These are phyloP conservation scores for Candida sanyaensis DNA, from an alignment of 1,139 yeast species.

Conservation along the genomic window DNA sequence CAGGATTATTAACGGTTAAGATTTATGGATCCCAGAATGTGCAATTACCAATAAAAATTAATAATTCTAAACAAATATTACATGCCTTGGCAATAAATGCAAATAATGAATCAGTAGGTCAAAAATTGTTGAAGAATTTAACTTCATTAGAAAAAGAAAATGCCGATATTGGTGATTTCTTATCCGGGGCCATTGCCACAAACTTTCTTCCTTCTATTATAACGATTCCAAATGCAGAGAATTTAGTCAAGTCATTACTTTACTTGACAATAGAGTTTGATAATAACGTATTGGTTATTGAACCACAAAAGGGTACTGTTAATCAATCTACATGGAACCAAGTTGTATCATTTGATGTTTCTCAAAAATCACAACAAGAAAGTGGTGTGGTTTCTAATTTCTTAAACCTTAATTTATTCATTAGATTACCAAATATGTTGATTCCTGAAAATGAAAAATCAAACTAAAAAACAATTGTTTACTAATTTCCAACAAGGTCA, in stretches of 20 bases:
- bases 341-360: conserved; percentile 89
- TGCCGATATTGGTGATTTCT: conserved; percentile 21
- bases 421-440: conserved; percentile 70
- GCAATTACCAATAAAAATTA: conserved; percentile 61
- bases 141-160: conserved; percentile 23
- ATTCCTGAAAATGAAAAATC: conserved; percentile 47
- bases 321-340: conserved; percentile 69
- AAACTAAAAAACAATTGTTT: conserved; percentile 30
- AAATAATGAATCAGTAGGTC: conserved; percentile 39
- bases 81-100: conserved; percentile 54
- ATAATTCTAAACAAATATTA: conserved; percentile 53
- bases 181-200: conserved; percentile 39
- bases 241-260: conserved; percentile 55
- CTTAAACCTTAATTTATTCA: conserved; percentile 71
- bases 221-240: conserved; percentile 53
- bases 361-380: conserved; percentile 46
- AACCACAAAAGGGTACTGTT: conserved; percentile 72
- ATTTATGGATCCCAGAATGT: conserved; percentile 63
- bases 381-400: conserved; percentile 38
- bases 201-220: conserved; percentile 66
- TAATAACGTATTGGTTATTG: conserved; percentile 80
- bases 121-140: conserved; percentile 35
- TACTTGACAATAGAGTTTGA: conserved; percentile 78
- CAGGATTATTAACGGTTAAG: conserved; percentile 73
- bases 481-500: conserved; percentile 20